Conservation (phyloP, 768 basidiomycete species). For the Termitomyces sp. region DNA sequence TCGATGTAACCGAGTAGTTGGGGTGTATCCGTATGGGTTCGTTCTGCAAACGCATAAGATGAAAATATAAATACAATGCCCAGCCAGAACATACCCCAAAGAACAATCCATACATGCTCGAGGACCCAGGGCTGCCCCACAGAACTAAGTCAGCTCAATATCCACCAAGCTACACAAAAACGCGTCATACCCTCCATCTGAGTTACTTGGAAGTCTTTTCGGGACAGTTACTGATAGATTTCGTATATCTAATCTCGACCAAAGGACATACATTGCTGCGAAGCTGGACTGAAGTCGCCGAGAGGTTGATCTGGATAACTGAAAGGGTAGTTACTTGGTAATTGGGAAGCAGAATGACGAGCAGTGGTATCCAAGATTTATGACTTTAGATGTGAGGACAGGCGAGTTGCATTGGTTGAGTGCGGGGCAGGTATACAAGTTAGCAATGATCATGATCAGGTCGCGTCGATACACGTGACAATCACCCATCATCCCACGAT, state of each 20-base stretch:
- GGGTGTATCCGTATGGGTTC: constrained; percentile 60
- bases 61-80: neutral
- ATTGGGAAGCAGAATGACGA: constrained; percentile 22
- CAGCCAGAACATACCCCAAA: constrained; percentile 47
- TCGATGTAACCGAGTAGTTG: constrained; percentile 47
- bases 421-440: too few relatives aligned
- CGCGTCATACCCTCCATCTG: constrained; percentile 61
- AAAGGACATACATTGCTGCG: constrained; percentile 56
- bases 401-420: neutral
- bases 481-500: constrained; percentile 4
- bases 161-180: neutral
- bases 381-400: neutral
- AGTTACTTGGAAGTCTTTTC: constrained; percentile 59
- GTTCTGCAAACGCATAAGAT: constrained; percentile 38
- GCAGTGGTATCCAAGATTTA: constrained; percentile 18
- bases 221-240: neutral
- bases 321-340: constrained; percentile 46
- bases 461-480: constrained; percentile 3
- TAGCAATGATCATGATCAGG: neutral
- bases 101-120: constrained; percentile 61
- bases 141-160: neutral
- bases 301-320: constrained; percentile 42
- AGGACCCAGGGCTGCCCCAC: constrained; percentile 56
- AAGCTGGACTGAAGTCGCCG: constrained; percentile 48
- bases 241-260: neutral